phyloP scores from a whole-genome alignment of 2,329 filamentous ascomycete genomes.

The Fusarium sp. region DNA sequence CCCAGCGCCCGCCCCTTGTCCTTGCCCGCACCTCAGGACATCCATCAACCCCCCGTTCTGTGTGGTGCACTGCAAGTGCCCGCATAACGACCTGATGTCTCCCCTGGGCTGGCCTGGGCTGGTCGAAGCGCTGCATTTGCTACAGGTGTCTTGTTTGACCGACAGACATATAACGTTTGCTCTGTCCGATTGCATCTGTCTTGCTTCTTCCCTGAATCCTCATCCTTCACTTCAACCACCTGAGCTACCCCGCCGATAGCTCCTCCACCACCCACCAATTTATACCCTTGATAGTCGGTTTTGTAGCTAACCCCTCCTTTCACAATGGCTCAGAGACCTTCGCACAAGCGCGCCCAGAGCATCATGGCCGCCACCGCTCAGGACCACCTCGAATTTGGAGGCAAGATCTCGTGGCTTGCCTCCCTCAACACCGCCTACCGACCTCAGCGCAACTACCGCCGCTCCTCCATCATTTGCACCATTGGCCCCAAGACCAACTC shows the following conservation, averaged over 20 bases:
- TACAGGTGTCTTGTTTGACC: conserved; percentile 15
- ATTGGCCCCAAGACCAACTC: conserved; percentile 99
- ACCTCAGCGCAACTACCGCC: conserved; percentile 89
- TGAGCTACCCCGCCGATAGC: conserved; percentile 38
- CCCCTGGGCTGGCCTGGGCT: background rate
- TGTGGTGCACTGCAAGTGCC: conserved; percentile 36
- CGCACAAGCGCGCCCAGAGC: conserved; percentile 49
- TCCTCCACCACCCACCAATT: conserved; percentile 16
- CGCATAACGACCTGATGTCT: conserved; percentile 36
- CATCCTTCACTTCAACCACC: conserved; percentile 18
- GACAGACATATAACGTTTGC: conserved; percentile 35
- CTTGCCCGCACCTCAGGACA: conserved; percentile 24
- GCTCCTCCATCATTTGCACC: conserved; percentile 98
- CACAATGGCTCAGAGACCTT: conserved; percentile 47
- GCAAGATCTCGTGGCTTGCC: conserved; percentile 73
- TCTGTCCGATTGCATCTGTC: conserved; percentile 15
- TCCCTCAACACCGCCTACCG: conserved; percentile 88
- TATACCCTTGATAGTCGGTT: conserved; percentile 5
- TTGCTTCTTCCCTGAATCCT: conserved; percentile 21
- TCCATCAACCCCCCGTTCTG: conserved; percentile 28
- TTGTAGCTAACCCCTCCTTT: conserved; percentile 35
- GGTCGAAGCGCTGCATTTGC: conserved; percentile 5
- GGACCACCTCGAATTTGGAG: conserved; percentile 85
- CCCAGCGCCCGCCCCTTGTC: conserved; percentile 35
- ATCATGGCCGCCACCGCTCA: conserved; percentile 74